These are phyloP conservation scores for Anthracocystis setariae DNA, from an alignment of 1,284 basidiomycete species.

Conservation along the genomic window DNA sequence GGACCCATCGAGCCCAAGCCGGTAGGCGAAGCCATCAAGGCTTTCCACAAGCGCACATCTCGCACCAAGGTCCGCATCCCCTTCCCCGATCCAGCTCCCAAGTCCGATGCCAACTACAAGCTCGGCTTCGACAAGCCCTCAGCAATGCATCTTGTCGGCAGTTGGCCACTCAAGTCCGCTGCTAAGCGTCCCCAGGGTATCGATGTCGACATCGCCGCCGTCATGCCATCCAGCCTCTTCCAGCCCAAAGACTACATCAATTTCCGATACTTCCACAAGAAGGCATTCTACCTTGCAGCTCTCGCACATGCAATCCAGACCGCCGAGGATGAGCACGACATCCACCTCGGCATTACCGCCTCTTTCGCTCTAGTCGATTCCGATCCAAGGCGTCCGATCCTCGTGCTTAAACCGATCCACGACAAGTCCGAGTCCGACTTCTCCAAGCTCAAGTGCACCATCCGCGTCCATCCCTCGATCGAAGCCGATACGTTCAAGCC, in stretches of 20 bases:
- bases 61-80: slow-evolving; percentile 65
- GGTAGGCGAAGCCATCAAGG: slow-evolving; percentile 45
- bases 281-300: slow-evolving; percentile 86
- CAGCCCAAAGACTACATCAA: slow-evolving; percentile 95
- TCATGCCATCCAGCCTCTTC: slow-evolving; percentile 75
- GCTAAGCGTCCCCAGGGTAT: slow-evolving; percentile 57
- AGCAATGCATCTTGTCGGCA: slow-evolving; percentile 74
- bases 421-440: slow-evolving; percentile 74
- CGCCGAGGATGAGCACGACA: slow-evolving; percentile 54
- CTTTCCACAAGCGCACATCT: slow-evolving; percentile 71
- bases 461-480: slow-evolving; percentile 80
- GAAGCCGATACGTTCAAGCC: slow-evolving; percentile 74
- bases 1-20: slow-evolving; percentile 38
- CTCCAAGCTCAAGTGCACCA: slow-evolving; percentile 76
- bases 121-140: slow-evolving; percentile 85
- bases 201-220: slow-evolving; percentile 62
- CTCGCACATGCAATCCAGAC: slow-evolving; percentile 76
- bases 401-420: slow-evolving; percentile 74
- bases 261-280: slow-evolving; percentile 89
- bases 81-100: slow-evolving; percentile 69
- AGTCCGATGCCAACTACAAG: slow-evolving; percentile 71
- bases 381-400: slow-evolving; percentile 77
- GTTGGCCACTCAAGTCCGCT: slow-evolving; percentile 63
- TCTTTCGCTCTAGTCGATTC: slow-evolving; percentile 75
- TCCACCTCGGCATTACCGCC: slow-evolving; percentile 73